phyloP scores from a whole-genome alignment of 257 asterid genomes.

The Fraxinus excelsior region DNA sequence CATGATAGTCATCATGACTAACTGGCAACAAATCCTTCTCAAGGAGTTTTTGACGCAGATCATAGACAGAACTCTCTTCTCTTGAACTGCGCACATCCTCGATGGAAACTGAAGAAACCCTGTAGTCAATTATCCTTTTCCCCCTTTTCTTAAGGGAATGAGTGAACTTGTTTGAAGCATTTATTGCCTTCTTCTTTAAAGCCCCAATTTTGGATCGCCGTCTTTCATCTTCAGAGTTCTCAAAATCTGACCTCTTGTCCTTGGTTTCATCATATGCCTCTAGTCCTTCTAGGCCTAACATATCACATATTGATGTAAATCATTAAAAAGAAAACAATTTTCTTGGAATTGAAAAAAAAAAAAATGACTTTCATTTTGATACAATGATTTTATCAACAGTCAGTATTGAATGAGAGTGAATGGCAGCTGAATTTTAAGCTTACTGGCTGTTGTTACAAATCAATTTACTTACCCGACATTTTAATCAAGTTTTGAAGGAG shows the following conservation, averaged over 20 bases:
- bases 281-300: slow-evolving; percentile 49
- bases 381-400: not conserved
- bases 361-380: not conserved
- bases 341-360: not conserved
- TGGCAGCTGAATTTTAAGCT: not conserved
- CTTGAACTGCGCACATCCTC: slow-evolving; percentile 83
- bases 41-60: slow-evolving; percentile 72
- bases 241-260: slow-evolving; percentile 80
- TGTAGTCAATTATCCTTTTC: slow-evolving; percentile 77
- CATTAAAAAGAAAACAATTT: not conserved
- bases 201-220: slow-evolving; percentile 71
- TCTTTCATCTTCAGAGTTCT: slow-evolving; percentile 80
- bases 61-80: slow-evolving; percentile 80
- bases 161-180: slow-evolving; percentile 85
- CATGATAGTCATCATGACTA: slow-evolving; percentile 86
- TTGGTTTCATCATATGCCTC: slow-evolving; percentile 64
- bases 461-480: slow-evolving; percentile 42
- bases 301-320: not conserved
- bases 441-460: not conserved
- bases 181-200: slow-evolving; percentile 79
- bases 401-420: not conserved
- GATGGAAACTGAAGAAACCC: slow-evolving; percentile 79
- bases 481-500: slow-evolving; percentile 24
- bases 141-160: slow-evolving; percentile 87
- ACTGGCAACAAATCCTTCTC: slow-evolving; percentile 71